Evolutionary conservation across 257 asterid genomes (phyloP), one percentile per base, ranked within the genome.

Genomic region (Nicotiana tomentosiformis): DNA sequence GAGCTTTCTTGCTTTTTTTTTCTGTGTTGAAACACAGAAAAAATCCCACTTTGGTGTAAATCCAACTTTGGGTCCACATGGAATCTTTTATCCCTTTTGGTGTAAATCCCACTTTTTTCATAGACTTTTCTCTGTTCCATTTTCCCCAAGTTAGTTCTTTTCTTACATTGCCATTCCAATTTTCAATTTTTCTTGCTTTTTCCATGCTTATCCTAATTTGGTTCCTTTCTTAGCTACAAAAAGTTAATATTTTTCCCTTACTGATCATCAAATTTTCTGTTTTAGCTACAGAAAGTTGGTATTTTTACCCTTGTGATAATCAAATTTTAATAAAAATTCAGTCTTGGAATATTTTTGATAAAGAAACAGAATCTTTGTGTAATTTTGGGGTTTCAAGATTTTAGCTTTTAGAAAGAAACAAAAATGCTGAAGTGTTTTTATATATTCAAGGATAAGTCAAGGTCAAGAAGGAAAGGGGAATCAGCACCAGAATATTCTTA

Each of bases 401-500:
- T 46, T 46, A 2, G 10, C 43, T 51, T 76, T 76, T 20, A 20
- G 39, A 55, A 29, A 1, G 3, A 2, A 2, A 43, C 23, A 43
- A 88, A 88, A 79, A 93, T 88, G 93, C 86, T 93, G 93, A 89
- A 84, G 88, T 93, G 98, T 86, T 89, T 87, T 57, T 30, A 80
- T 74, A 84, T 92, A 82, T 92, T 93, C 56, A 91, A 92, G 84
- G 89, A 88, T 26, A 92, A 88, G 69, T 78, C 90, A 26, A 88
- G 83, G 66, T 61, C 92, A 5, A 35, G 86, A 77, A 69, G 87
- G 79, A 70, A 26, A 46, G 90, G 91, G 51, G 88, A 80, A 78
- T 93, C 97, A 51, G 95, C 93, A 5, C 94, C 97, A 7, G 97
- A 92, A 77, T 82, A 20, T 20, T 20, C 23, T 30, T 30, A 30